Percentiles rank a stretch among this genome's conserved stretches.
phyloP scores from a whole-genome alignment of 345 rosid species.

The Ceriops decandra region DNA sequence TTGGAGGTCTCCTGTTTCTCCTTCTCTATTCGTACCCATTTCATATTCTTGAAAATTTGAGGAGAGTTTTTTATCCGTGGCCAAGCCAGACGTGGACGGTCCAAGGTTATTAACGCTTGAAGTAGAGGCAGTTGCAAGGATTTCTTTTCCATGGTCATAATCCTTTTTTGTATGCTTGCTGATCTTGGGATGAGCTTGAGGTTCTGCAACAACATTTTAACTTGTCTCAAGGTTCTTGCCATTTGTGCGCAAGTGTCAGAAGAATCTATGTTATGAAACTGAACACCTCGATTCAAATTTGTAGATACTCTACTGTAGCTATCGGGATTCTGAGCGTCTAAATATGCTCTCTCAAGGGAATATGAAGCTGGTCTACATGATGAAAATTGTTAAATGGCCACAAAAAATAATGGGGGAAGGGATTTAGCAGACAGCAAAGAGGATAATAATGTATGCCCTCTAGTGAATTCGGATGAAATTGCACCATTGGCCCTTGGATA shows the following conservation, averaged over 20 bases:
- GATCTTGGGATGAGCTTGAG: slow-evolving; percentile 2
- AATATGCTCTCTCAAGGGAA: too few species aligned
- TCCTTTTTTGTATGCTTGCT: slow-evolving; percentile 21
- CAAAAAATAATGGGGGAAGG: too few species aligned
- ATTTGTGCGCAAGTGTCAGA: background rate
- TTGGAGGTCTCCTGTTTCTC: slow-evolving; percentile 24
- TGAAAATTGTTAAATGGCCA: too few species aligned
- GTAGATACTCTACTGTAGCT: too few species aligned
- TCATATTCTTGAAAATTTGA: slow-evolving; percentile 23
- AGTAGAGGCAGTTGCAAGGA: background rate
- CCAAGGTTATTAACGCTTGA: too few species aligned
- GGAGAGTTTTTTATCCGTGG: background rate
- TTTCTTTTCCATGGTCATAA: slow-evolving; percentile 19
- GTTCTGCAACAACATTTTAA: slow-evolving; percentile 25
- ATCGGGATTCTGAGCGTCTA: too few species aligned
- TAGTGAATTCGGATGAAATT: too few species aligned
- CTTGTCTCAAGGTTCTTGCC: background rate
- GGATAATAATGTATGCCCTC: too few species aligned
- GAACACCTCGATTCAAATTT: background rate
- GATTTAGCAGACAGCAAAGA: too few species aligned
- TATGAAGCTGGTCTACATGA: too few species aligned
- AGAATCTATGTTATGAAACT: background rate
- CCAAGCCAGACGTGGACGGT: too few species aligned
- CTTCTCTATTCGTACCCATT: slow-evolving; percentile 19
- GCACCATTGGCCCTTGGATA: too few species aligned